These are phyloP conservation scores for Entomortierella lignicola DNA, from an alignment of 192 early-diverging fungal species.

Conservation along the genomic window DNA sequence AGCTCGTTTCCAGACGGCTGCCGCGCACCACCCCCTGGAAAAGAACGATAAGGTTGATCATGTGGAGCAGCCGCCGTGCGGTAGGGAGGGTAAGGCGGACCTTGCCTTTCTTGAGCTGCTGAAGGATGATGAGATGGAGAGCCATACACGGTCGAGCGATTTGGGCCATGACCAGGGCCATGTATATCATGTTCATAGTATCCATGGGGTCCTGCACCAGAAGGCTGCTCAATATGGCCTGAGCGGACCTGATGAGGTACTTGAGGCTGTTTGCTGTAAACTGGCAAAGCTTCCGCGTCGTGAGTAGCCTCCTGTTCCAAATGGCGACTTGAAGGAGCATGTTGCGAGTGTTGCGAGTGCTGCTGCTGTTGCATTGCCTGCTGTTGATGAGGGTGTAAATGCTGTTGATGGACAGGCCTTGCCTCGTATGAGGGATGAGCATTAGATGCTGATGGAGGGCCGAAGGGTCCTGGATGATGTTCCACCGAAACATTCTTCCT, in stretches of 20 bases:
- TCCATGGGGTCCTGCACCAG: not conserved
- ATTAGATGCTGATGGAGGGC: not conserved
- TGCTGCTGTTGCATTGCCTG: slow-evolving; percentile 24
- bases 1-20: not conserved
- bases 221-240: slow-evolving; percentile 11
- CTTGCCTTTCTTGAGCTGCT: slow-evolving; percentile 13
- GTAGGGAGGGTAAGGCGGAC: slow-evolving; percentile 1
- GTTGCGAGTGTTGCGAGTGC: slow-evolving; percentile 17
- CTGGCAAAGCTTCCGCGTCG: slow-evolving; percentile 9
- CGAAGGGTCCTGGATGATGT: slow-evolving; percentile 21
- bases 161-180: not conserved
- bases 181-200: slow-evolving; percentile 37
- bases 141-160: slow-evolving; percentile 18
- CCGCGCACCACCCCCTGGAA: slow-evolving; percentile 5
- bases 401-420: slow-evolving; percentile 9
- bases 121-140: slow-evolving; percentile 33
- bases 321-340: slow-evolving; percentile 6
- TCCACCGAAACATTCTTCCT: slow-evolving; percentile 31
- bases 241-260: slow-evolving; percentile 8
- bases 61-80: slow-evolving; percentile 4
- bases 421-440: slow-evolving; percentile 17
- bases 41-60: slow-evolving; percentile 20
- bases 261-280: slow-evolving; percentile 15
- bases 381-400: slow-evolving; percentile 17
- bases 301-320: slow-evolving; percentile 11